Base-by-base conservation (phyloP, 202 grass and related monocot genomes). In the Eragrostis tef region DNA sequence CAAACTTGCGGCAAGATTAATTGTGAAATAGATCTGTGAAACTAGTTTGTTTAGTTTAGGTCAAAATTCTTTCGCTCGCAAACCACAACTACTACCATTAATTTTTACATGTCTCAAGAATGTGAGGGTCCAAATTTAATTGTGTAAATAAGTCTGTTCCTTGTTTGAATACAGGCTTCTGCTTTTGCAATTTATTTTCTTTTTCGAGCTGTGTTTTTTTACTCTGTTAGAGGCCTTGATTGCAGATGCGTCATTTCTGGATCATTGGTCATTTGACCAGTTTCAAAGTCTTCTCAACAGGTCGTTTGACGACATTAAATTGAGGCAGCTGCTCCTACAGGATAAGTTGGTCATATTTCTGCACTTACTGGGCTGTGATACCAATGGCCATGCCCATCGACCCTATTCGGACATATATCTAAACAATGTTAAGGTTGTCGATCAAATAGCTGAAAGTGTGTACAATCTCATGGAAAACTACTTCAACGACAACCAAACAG, bases 231-330 rank as follows among this genome's bases (percentile, higher is more conserved):
- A 80, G 70, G 73, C 53, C 25, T 90, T 83, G 70, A 80, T 78
- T 95, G 89, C 91, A 97, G 94, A 97, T 90, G 94, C 94, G 72
- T 97, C 94, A 52, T 97, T 97, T 86, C 81, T 97, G 86, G 94
- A 97, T 81, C 94, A 94, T 74, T 97, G 94, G 94, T 97, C 91
- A 79, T 79, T 97, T 80, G 94, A 97, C 83, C 94, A 94, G 91
- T 94, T 97, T 92, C 84, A 90, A 87, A 85, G 87, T 86, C 91
- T 97, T 70, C 62, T 97, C 68, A 97, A 92, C 83, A 88, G 79
- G 75, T 97, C 94, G 21, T 78, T 57, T 39, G 70, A 89, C 14
- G 86, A 97, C 29, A 24, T 85, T 77, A 94, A 97, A 87, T 74
- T 92, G 62, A 94, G 81, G 70, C 86, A 92, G 44, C 77, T 94